Evolutionary conservation across 1,139 yeast genomes (phyloP).

Genomic region (Candida sanyaensis): DNA sequence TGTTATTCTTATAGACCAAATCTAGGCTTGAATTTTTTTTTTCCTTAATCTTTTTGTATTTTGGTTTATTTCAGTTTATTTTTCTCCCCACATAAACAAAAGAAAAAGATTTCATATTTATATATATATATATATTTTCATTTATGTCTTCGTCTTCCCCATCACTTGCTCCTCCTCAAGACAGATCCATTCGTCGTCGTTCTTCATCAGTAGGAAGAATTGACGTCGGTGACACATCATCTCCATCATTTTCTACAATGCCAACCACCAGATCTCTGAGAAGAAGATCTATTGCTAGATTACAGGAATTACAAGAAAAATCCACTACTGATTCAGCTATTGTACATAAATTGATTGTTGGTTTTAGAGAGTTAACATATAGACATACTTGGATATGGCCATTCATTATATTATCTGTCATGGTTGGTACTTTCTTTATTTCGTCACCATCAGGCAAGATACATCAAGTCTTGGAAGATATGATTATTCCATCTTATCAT

Average conservation of each 20-base stretch:
- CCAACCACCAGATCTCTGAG: constrained; percentile 36
- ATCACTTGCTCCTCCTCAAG: constrained; percentile 3
- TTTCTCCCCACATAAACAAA: neutral
- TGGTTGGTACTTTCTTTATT: constrained; percentile 43
- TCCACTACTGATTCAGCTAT: constrained; percentile 43
- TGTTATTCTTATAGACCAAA: neutral
- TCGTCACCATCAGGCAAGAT: constrained; percentile 55
- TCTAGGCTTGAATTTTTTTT: neutral
- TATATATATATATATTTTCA: too few species aligned
- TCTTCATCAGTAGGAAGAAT: constrained; percentile 61
- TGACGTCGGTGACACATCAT: constrained; percentile 54
- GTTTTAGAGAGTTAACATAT: constrained; percentile 60
- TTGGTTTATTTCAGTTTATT: too few species aligned
- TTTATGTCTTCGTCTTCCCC: constrained; percentile 3
- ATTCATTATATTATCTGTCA: constrained; percentile 42
- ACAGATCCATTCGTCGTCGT: constrained; percentile 31
- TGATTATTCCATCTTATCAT: constrained; percentile 69
- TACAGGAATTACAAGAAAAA: constrained; percentile 28
- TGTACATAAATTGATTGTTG: constrained; percentile 50
- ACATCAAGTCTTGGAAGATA: constrained; percentile 61
- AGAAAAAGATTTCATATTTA: neutral
- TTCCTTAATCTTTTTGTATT: neutral
- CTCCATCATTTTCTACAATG: constrained; percentile 53
- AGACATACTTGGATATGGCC: constrained; percentile 85
- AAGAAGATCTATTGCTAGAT: constrained; percentile 35